phyloP scores from a whole-genome alignment of 345 rosid genomes.

The Triadica sebifera region DNA sequence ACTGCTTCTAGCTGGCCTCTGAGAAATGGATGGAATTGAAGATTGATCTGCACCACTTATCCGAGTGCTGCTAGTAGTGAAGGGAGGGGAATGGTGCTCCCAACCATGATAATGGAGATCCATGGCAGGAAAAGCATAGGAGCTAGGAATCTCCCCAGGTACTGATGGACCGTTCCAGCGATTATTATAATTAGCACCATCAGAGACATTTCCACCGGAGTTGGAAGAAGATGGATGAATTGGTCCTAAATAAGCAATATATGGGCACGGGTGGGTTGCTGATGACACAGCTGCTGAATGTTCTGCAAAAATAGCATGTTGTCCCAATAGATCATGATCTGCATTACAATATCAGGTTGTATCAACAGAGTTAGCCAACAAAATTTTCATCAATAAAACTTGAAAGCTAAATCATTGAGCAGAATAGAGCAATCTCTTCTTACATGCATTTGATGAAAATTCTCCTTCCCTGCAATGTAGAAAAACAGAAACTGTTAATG shows the following conservation, averaged over 20 bases:
- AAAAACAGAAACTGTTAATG: slow-evolving; percentile 7
- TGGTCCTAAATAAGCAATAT: slow-evolving; percentile 83
- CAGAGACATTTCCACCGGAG: slow-evolving; percentile 62
- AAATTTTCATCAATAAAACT: not conserved
- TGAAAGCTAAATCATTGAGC: slow-evolving; percentile 15
- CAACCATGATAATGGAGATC: slow-evolving; percentile 73
- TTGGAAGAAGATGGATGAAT: slow-evolving; percentile 74
- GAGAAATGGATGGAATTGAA: slow-evolving; percentile 49
- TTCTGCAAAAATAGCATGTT: slow-evolving; percentile 65
- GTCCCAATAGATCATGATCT: slow-evolving; percentile 82
- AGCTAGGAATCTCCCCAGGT: slow-evolving; percentile 64
- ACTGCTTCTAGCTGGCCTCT: slow-evolving; percentile 56
- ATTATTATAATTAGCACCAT: slow-evolving; percentile 61
- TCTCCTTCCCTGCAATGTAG: slow-evolving; percentile 72
- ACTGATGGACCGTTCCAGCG: slow-evolving; percentile 77
- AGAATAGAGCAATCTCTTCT: slow-evolving; percentile 42
- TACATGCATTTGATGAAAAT: slow-evolving; percentile 75
- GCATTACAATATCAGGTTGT: slow-evolving; percentile 31
- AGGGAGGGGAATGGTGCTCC: slow-evolving; percentile 72
- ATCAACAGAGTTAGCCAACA: slow-evolving; percentile 20
- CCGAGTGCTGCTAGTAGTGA: slow-evolving; percentile 55
- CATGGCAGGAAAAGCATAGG: slow-evolving; percentile 68
- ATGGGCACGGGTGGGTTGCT: slow-evolving; percentile 83
- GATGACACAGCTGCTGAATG: slow-evolving; percentile 67
- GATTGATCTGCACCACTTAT: slow-evolving; percentile 57